Evolutionary conservation across 257 asterid species (phyloP), one percentile per base, ranked within the genome.

Genomic region (Echites panduratus): DNA sequence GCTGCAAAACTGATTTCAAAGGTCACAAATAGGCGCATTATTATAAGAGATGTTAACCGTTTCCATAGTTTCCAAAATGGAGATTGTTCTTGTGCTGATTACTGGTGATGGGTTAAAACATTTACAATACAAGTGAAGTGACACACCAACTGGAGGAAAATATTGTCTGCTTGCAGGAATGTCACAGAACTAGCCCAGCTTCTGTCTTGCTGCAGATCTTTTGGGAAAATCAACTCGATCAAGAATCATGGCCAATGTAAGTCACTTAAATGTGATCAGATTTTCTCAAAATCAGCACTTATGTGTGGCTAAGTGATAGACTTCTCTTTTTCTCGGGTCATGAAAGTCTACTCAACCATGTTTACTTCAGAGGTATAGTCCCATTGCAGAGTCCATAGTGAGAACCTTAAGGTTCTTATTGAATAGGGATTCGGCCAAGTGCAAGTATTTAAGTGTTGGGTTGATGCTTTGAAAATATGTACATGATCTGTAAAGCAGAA

Each of bases 51-150:
- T 85, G 89, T 78, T 19, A 91, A 87, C 64, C 89, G 88, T 64
- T 93, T 85, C 78, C 98, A 93, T 77, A 74, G 78, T 74, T 93
- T 89, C 64, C 75, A 70, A 70, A 78, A 81, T 67, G 97, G 97
- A 58, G 32, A 29, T 24, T 91, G 97, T 79, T 88, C 98, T 10
- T 93, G 96, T 75, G 84, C 76, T 27, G 97, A 91, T 82, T 91
- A 91, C 75, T 91, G 96, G 96, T 89, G 77, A 82, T 7, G 27
- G 16, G 4, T 38, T 64, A 4, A 38, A 17, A 24, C 19, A 64
- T 64, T 19, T 14, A 16, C 20, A 61, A 29, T 61, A 32, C 40
- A 14, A 32, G 19, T 13, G 11, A 32, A 29, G 67, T 4, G 22
- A 29, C 44, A 17, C 45, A 13, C 7, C 4, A 16, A 61, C 24